Evolutionary conservation across 148 eudicot genomes (phyloP), one percentile per base, ranked within the genome.

Genomic region (Gaultheria prostrata): DNA sequence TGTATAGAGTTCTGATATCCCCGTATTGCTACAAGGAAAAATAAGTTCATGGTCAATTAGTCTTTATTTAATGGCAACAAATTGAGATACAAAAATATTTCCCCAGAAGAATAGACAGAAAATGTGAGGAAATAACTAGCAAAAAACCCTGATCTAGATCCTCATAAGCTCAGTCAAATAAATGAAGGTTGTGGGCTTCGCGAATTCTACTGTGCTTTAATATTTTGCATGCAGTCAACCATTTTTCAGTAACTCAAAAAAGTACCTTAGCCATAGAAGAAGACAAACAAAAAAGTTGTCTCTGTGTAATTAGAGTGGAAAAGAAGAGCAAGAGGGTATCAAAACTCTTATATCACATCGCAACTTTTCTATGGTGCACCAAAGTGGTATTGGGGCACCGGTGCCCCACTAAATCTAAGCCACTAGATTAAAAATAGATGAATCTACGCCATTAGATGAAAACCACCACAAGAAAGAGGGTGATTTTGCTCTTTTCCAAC

Each of bases 1-100:
- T 89, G 78, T 89, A 89, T 73, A 91, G 86, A 61, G 87, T 89
- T 85, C 93, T 88, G 88, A 91, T 88, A 86, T 88, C 91, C 80
- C 93, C 93, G 74, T 82, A 88, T 89, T 91, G 90, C 93, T 91
- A 74, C 87, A 83, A 80, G 57, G 59, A 32, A 87, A 86, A 20
- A 46, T 53, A 53, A 78, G 61, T 21, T 10, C 75, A 51, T 53
- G 45, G 80, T 73, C 39, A 81, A 61, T 20, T 33, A 45, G 32
- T 32, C 7, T 61, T 30, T 24, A 35, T 35, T 15, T 53, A 54
- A 82, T n/a, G 48, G 8, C 26, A 81, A 81, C 9, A 46, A 48
- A 46, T 46, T 45, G 78, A 75, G 54, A 63, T 9, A 45, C 49
- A 46, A 45, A 35, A 79, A 33, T 3, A 18, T 80, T 59, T 80